These are phyloP conservation scores for Lachnellula willkommii DNA, from an alignment of 2,329 filamentous ascomycete species.

Conservation along the genomic window DNA sequence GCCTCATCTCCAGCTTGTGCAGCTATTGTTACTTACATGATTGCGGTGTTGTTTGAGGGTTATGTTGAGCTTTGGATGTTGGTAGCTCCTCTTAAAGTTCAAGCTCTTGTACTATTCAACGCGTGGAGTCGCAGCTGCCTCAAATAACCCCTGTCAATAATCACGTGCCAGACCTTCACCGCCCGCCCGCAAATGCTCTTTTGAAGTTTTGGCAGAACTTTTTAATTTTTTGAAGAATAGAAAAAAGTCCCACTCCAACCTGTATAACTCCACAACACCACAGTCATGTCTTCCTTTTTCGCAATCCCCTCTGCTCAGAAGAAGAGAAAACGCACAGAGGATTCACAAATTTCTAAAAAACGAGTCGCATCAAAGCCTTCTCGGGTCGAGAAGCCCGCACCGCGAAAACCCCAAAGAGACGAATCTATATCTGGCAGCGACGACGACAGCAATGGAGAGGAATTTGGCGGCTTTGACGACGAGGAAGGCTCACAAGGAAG, in stretches of 20 bases:
- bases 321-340: constrained; percentile 74
- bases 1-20: neutral
- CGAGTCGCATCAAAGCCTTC: constrained; percentile 40
- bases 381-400: constrained; percentile 36
- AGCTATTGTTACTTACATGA: constrained; percentile 19
- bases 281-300: constrained; percentile 88
- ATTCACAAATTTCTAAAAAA: constrained; percentile 54
- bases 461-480: constrained; percentile 53
- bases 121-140: constrained; percentile 29
- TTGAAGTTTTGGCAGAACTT: neutral
- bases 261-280: neutral
- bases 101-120: constrained; percentile 23
- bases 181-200: neutral
- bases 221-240: neutral
- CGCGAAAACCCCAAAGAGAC: constrained; percentile 42
- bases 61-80: constrained; percentile 18
- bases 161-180: constrained; percentile 1
- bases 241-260: neutral
- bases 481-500: constrained; percentile 43
- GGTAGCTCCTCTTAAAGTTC: constrained; percentile 19
- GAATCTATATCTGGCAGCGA: constrained; percentile 83
- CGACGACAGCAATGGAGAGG: constrained; percentile 55
- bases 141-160: neutral
- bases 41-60: constrained; percentile 19
- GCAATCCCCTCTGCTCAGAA: constrained; percentile 79